Evolutionary conservation across 1,284 basidiomycete genomes (phyloP), one percentile per base, ranked within the genome.

Genomic region (Takashimella tepidaria): DNA sequence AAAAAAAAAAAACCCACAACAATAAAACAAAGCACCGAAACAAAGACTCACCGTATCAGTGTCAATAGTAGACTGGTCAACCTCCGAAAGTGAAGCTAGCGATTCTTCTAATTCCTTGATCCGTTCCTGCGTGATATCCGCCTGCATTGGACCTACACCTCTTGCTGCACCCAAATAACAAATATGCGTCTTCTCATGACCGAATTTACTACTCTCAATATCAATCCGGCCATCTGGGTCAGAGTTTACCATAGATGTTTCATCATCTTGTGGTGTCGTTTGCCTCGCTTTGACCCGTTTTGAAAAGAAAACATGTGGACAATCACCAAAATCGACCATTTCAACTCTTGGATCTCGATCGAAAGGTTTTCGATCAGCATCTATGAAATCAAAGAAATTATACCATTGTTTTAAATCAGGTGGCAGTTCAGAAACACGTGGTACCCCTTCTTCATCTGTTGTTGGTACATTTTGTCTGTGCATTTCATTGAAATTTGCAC

Each of bases 271-370:
- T 73, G 26, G 75, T 67, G 77, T 70, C 11, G 64, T 61, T 23
- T 59, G 54, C 13, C 60, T 47, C 3, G 69, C 65, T 31, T 67
- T 68, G 26, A 72, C 64, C 45, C 83, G 83, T 69, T 85, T 86
- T 75, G 87, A 88, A 74, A 89, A 92, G 37, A 85, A 86, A 68
- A 97, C 86, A 27, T 85, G 84, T 22, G 92, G 91, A 61, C 89
- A 92, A 21, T 82, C 81, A 27, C 84, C 84, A 4, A 87, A 77
- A 20, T 87, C 85, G 20, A 89, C 77, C 21, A 93, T 74, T 59
- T 88, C 84, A 4, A 95, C 73, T 24, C 76, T 78, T 3, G 89
- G 87, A 51, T 79, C 70, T 13, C 69, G 66, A 45, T 79, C 77
- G 2, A 79, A 73, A 1, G 85, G 78, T 2, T 78, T 73, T 80